Conservation (phyloP, 805 yeast genomes). For the Pichia exigua region DNA sequence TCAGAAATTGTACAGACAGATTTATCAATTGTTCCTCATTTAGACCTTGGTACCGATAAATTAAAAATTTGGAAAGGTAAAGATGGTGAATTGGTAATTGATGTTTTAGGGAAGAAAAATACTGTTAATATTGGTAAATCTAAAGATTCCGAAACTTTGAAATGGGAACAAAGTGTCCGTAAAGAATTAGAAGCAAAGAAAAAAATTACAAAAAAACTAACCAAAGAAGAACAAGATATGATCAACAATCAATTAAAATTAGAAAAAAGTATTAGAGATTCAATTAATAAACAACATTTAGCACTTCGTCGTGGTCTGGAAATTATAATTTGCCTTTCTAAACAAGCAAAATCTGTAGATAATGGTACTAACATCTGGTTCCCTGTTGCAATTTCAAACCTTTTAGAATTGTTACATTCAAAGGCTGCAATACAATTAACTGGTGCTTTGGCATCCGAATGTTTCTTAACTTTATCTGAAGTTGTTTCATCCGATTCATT, state of each 20-base stretch:
- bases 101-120: conserved; percentile 44
- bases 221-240: conserved; percentile 67
- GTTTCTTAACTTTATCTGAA: conserved; percentile 49
- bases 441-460: conserved; percentile 36
- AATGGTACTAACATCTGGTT: conserved; percentile 69
- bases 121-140: conserved; percentile 48
- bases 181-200: conserved; percentile 57
- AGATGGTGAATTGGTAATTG: conserved; percentile 63
- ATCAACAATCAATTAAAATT: conserved; percentile 55
- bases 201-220: conserved; percentile 41
- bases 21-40: conserved; percentile 27
- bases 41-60: conserved; percentile 41
- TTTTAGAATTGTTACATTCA: conserved; percentile 39
- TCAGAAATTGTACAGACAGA: conserved; percentile 36
- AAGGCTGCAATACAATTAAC: conserved; percentile 21
- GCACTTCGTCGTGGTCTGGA: conserved; percentile 42
- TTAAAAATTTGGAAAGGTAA: conserved; percentile 58
- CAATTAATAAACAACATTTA: conserved; percentile 33
- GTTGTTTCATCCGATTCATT: conserved; percentile 34
- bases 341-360: conserved; percentile 41
- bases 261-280: conserved; percentile 50
- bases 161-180: conserved; percentile 86
- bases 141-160: conserved; percentile 74
- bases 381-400: conserved; percentile 48
- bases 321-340: conserved; percentile 47